Conservation (phyloP, 306 rosid genomes). For the Gleditsia sinensis region DNA sequence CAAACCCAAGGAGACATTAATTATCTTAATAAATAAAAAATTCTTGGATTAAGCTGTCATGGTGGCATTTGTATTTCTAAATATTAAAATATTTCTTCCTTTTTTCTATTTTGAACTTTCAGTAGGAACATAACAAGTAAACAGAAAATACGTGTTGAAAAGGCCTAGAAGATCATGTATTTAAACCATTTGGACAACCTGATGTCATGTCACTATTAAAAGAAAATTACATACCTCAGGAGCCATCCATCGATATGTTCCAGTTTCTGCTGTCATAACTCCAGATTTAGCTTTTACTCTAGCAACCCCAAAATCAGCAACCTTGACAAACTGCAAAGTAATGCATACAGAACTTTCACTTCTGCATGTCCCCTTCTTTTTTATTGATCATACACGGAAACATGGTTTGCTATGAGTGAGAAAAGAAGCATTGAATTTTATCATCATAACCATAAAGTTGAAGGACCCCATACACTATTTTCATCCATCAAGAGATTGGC, state of each 20-base stretch:
- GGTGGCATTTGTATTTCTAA: not conserved
- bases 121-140: not conserved
- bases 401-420: not conserved
- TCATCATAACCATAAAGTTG: not conserved
- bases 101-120: not conserved
- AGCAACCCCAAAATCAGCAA: conserved; percentile 98
- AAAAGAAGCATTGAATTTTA: not conserved
- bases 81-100: not conserved
- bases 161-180: conserved; percentile 17
- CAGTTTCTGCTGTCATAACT: conserved; percentile 99
- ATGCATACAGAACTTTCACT: conserved; percentile 6
- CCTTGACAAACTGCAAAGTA: conserved; percentile 81
- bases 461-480: conserved; percentile 64
- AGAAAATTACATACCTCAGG: conserved; percentile 70
- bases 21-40: no score
- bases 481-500: conserved; percentile 99
- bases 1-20: no score
- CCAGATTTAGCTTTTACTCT: conserved; percentile 94
- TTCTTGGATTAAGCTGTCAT: not conserved
- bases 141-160: not conserved
- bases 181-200: conserved; percentile 32
- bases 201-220: not conserved
- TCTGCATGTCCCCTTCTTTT: not conserved
- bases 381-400: not conserved
- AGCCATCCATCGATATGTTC: conserved; percentile 99